phyloP scores from a whole-genome alignment of 2,329 filamentous ascomycete genomes.

The Stromatinia cepivora region DNA sequence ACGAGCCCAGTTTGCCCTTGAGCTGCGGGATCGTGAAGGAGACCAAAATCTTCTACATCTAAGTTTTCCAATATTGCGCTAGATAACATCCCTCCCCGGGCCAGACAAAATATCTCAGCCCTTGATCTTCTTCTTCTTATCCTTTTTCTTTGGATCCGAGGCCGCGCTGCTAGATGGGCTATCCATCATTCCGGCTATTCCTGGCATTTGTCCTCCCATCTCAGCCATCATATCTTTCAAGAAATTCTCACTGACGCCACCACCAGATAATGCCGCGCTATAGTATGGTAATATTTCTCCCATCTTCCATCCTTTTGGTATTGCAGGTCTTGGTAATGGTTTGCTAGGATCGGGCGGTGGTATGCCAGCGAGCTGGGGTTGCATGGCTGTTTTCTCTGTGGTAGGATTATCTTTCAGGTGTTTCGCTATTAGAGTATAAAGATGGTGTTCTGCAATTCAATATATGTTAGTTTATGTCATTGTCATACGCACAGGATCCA shows the following conservation, averaged over 20 bases:
- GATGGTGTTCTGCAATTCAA: constrained; percentile 67
- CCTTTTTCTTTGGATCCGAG: constrained; percentile 51
- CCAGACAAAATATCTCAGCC: constrained; percentile 24
- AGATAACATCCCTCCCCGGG: background rate
- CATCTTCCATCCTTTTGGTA: constrained; percentile 91
- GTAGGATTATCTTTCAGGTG: constrained; percentile 80
- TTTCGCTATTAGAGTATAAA: constrained; percentile 76
- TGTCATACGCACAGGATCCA: background rate
- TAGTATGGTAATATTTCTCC: constrained; percentile 80
- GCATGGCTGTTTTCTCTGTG: constrained; percentile 67
- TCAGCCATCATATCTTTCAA: constrained; percentile 97
- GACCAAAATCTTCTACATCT: background rate
- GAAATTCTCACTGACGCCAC: constrained; percentile 90
- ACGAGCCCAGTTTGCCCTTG: constrained; percentile 2
- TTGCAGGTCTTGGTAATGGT: constrained; percentile 68
- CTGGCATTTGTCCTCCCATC: constrained; percentile 59
- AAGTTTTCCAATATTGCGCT: background rate
- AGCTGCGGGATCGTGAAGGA: background rate
- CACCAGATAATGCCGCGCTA: constrained; percentile 85
- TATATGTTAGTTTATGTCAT: background rate
- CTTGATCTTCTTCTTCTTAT: constrained; percentile 41
- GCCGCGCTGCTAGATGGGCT: constrained; percentile 37
- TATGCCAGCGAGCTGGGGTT: constrained; percentile 70
- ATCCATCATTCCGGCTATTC: constrained; percentile 45
- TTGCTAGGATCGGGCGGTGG: constrained; percentile 62